phyloP scores from a whole-genome alignment of 257 asterid genomes.

The Penstemon davidsonii region DNA sequence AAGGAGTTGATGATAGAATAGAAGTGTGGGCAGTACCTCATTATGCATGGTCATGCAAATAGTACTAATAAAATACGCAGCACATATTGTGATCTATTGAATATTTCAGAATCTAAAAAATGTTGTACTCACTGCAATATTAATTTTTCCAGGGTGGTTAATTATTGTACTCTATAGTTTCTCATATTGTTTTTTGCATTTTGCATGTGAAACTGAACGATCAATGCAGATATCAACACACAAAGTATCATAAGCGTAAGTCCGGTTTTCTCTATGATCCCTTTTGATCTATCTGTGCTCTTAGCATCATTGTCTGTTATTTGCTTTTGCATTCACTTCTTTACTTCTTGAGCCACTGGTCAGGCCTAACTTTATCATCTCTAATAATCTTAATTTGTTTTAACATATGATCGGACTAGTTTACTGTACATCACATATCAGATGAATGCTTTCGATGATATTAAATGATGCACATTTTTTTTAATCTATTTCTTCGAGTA shows the following conservation, averaged over 20 bases:
- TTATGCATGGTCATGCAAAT: slow-evolving; percentile 4
- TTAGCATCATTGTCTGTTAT: neutral
- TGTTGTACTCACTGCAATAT: slow-evolving; percentile 15
- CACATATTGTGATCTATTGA: neutral
- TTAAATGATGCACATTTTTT: neutral
- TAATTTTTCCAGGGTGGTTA: slow-evolving; percentile 13
- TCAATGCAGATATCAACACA: slow-evolving; percentile 89
- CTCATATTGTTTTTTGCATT: slow-evolving; percentile 39
- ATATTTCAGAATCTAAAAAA: slow-evolving; percentile 3
- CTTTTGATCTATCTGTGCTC: slow-evolving; percentile 5
- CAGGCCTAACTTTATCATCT: slow-evolving; percentile 2
- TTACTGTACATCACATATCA: neutral
- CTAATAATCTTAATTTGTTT: neutral
- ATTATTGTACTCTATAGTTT: slow-evolving; percentile 23
- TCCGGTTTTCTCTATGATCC: slow-evolving; percentile 29
- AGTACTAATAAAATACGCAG: neutral
- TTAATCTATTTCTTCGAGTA: neutral
- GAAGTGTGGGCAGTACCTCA: slow-evolving; percentile 4
- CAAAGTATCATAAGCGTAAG: slow-evolving; percentile 99
- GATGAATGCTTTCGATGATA: neutral
- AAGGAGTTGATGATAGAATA: neutral
- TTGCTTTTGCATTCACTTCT: slow-evolving; percentile 1
- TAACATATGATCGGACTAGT: neutral
- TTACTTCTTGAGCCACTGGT: neutral
- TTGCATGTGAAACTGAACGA: slow-evolving; percentile 48